A percentile compares a stretch with the other conserved stretches of the same genome.
Conservation (phyloP, 1,284 basidiomycete genomes). For the Ustilago tritici region DNA sequence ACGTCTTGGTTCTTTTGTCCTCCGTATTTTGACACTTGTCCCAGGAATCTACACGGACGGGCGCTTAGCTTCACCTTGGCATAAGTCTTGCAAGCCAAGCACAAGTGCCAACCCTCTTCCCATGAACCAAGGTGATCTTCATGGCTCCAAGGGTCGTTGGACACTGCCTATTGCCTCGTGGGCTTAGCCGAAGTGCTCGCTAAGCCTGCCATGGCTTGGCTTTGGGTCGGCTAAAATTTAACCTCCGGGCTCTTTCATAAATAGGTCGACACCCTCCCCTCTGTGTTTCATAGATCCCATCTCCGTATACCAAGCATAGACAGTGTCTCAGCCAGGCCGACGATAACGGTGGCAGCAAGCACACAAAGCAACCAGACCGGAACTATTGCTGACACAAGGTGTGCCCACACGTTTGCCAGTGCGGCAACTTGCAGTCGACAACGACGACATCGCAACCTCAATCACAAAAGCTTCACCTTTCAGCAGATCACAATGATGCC, state of each 20-base stretch:
- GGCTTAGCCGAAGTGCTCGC: constrained; percentile 14
- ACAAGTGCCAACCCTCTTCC: constrained; percentile 8
- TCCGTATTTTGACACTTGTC: constrained; percentile 11
- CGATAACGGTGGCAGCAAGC: not conserved
- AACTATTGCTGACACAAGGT: not conserved
- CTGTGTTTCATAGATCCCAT: not conserved
- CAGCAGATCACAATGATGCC: not conserved
- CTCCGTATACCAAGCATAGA: not conserved
- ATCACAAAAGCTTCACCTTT: constrained; percentile 1
- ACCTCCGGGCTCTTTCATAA: not conserved
- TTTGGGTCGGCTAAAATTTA: not conserved
- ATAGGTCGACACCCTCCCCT: not conserved
- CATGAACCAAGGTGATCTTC: not conserved
- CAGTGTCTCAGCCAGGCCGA: not conserved
- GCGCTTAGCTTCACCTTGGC: constrained; percentile 14
- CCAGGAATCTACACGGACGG: not conserved
- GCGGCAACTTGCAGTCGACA: not conserved
- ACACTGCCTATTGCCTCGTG: constrained; percentile 5
- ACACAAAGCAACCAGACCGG: not conserved
- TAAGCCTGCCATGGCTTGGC: constrained; percentile 5
- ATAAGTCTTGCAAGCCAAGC: not conserved
- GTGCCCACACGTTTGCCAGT: constrained; percentile 28
- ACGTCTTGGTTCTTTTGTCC: constrained; percentile 7
- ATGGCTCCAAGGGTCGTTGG: not conserved
- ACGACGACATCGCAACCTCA: constrained; percentile 2